Base-by-base conservation (phyloP, 495 filamentous ascomycete genomes). In the Penicillium longicatenatum region DNA sequence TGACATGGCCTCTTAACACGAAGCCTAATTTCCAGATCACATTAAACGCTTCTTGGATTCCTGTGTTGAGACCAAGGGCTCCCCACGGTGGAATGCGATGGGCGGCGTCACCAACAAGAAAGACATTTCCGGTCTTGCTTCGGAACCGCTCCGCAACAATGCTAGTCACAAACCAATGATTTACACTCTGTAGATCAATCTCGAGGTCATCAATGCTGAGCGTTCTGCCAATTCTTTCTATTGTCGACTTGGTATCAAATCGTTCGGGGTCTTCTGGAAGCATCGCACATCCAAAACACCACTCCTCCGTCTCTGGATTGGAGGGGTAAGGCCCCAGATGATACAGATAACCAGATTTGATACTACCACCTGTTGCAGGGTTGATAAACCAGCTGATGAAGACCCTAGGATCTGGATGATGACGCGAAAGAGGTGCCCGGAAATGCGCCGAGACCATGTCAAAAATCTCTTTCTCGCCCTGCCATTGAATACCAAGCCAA, bases 71-170 rank as follows among this genome's bases (percentile, higher is more conserved):
- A 8, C 81, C 81, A 35, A 78, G 75, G 3, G 75, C 81, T 0
- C 79, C 79, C 6, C 67, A 74, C 0, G 79, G 80, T 22, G 72
- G 74, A 57, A 80, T 75, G 26, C 74, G 77, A 59, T 84, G 81
- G 0, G 78, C 79, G 4, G 80, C 74, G 61, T 84, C 82, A 20
- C 82, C 82, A 14, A 75, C 78, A 0, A 84, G 66, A 39, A 84
- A 77, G 2, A 83, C 54, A 3, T 74, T 65, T 11, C 67, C 59
- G n/a, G 69, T 29, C 35, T 41, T 17, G 12, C 43, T 63, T 19
- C 42, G 8, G 19, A 61, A 66, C 4, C 29, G 21, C 8, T 57
- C 39, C 12, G 66, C 58, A 14, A 64, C 55, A 19, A 62, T 51
- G 19, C 52, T 62, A 19, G 35, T 43, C 20, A 60, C 50, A 17